Conservation (phyloP, 768 basidiomycete species). For the Leucosporidium yakuticum region DNA sequence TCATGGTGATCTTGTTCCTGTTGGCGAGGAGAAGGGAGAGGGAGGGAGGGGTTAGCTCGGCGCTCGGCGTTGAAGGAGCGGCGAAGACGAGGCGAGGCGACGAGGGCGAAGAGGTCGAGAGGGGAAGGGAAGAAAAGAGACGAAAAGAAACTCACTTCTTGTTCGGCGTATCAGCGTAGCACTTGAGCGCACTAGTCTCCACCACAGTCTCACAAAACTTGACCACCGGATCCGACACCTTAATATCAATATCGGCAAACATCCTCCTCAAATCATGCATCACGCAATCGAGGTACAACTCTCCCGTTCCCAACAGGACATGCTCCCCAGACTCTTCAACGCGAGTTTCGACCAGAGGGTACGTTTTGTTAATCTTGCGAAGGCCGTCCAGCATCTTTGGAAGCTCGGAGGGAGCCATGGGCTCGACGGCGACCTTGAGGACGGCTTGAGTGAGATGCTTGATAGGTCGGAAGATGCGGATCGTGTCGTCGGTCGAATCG, state of each 20-base stretch:
- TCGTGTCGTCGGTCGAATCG: conserved; percentile 64
- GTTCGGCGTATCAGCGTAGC: conserved; percentile 98
- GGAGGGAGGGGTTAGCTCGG: background rate
- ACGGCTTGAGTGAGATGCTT: conserved; percentile 96
- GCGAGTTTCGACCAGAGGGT: conserved; percentile 87
- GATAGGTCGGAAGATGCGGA: conserved; percentile 91
- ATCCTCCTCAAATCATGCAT: conserved; percentile 89
- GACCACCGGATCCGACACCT: conserved; percentile 97
- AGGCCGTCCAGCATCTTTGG: conserved; percentile 98
- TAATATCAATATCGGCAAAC: conserved; percentile 98
- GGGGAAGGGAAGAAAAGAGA: conserved; percentile 8
- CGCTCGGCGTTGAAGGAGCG: conserved; percentile 1
- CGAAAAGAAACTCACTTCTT: conserved; percentile 64
- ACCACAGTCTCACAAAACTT: conserved; percentile 97
- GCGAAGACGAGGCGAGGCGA: background rate
- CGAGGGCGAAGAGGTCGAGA: background rate
- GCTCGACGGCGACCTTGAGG: conserved; percentile 95
- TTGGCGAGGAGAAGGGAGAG: background rate
- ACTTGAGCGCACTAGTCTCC: conserved; percentile 95
- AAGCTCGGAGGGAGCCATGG: conserved; percentile 91
- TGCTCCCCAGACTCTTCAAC: conserved; percentile 99
- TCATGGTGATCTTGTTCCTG: conserved; percentile 98
- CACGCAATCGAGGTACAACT: conserved; percentile 91
- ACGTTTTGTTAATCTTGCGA: conserved; percentile 95
- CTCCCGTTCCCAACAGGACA: conserved; percentile 92